phyloP scores from a whole-genome alignment of 2,329 filamentous ascomycete species.

The Sclerotiophoma versabilis region DNA sequence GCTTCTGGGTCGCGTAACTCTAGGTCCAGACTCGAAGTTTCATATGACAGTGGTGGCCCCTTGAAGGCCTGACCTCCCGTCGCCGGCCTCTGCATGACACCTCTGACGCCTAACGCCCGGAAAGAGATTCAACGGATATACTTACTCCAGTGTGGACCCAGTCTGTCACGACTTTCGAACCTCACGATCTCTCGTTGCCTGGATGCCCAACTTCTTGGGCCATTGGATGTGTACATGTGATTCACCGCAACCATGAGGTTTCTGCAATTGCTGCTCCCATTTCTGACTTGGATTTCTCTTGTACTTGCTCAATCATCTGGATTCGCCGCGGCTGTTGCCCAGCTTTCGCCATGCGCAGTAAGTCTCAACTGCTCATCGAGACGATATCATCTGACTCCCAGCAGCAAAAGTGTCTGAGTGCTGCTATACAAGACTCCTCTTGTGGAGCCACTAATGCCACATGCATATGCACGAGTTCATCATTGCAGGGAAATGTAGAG shows the following conservation, averaged over 20 bases:
- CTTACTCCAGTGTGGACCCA: constrained; percentile 8
- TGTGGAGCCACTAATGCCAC: constrained; percentile 18
- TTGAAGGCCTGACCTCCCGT: constrained; percentile 2
- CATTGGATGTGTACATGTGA: not conserved
- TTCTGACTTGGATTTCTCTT: constrained; percentile 24
- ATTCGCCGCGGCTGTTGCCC: constrained; percentile 17
- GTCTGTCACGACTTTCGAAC: constrained; percentile 2
- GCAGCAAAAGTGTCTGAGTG: constrained; percentile 25
- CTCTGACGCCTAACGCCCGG: constrained; percentile 5
- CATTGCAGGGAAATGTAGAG: constrained; percentile 21
- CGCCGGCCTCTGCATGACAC: not conserved
- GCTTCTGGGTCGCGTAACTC: constrained; percentile 3
- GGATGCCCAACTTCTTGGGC: not conserved
- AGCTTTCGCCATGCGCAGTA: constrained; percentile 32
- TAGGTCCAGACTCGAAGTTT: constrained; percentile 14
- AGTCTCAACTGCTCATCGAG: not conserved
- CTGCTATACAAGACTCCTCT: constrained; percentile 18
- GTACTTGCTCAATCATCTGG: constrained; percentile 23
- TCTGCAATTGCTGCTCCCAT: constrained; percentile 24
- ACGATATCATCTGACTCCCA: not conserved
- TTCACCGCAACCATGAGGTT: constrained; percentile 20
- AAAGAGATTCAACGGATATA: constrained; percentile 10
- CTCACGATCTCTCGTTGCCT: not conserved
- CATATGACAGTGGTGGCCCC: constrained; percentile 7
- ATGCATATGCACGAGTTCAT: constrained; percentile 27